A percentile compares a stretch with the other conserved stretches of the same genome.
Evolutionary conservation across 2,329 filamentous ascomycete genomes (phyloP).

Genomic region (Blastomyces gilchristii): DNA sequence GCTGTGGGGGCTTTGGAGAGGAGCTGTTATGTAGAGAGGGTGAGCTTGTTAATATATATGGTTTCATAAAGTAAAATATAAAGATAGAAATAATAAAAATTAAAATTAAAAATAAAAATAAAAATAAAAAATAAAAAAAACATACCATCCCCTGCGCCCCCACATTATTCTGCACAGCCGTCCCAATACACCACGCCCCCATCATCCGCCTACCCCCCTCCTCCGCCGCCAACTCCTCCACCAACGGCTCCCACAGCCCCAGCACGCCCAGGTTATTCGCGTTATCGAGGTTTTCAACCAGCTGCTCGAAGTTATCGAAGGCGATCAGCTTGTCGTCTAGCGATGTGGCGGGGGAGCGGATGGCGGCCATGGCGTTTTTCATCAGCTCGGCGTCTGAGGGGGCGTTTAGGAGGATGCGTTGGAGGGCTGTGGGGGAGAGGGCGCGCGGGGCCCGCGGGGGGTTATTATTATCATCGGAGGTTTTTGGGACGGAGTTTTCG

Average conservation of each 20-base stretch:
- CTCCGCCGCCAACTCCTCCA: conserved; percentile 56
- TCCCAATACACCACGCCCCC: conserved; percentile 91
- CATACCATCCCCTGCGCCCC: conserved; percentile 65
- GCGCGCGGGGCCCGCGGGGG: conserved; percentile 13
- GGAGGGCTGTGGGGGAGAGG: conserved; percentile 23
- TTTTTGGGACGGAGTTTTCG: conserved; percentile 46
- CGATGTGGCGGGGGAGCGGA: conserved; percentile 55
- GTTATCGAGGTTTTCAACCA: conserved; percentile 89
- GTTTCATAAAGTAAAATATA: too few species aligned
- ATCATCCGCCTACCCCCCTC: conserved; percentile 66
- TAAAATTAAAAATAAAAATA: not conserved
- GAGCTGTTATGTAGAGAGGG: conserved; percentile 29
- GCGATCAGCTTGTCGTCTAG: conserved; percentile 70
- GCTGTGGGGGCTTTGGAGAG: conserved; percentile 47
- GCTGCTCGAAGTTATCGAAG: conserved; percentile 90
- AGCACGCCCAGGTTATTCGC: conserved; percentile 83
- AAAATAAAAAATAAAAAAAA: conserved; percentile 23
- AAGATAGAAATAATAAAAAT: too few species aligned
- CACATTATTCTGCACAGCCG: conserved; percentile 91
- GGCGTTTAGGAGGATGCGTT: conserved; percentile 46
- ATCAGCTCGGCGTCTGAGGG: conserved; percentile 88
- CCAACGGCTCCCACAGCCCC: conserved; percentile 69
- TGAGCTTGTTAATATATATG: conserved; percentile 7
- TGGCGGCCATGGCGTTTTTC: conserved; percentile 69
- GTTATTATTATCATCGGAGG: conserved; percentile 23